A percentile compares a stretch with the other conserved stretches of the same genome.
These are phyloP conservation scores for Phytophthora sp. DNA, from an alignment of 352 stramenopile species.

Conservation along the genomic window DNA sequence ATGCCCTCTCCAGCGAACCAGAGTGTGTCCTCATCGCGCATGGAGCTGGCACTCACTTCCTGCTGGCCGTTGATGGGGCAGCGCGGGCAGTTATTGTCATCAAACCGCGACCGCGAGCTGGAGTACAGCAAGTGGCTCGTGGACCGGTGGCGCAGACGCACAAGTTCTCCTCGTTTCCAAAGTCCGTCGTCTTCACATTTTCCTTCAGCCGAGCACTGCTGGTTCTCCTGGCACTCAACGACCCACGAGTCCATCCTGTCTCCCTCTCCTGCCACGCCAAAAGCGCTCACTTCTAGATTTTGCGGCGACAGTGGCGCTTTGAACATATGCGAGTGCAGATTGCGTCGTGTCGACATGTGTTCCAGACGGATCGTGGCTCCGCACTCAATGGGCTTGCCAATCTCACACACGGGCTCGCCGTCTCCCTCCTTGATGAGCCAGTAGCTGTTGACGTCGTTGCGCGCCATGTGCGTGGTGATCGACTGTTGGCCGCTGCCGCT, in stretches of 20 bases:
- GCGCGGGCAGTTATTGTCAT: slow-evolving; percentile 80
- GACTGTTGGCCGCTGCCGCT: slow-evolving; percentile 84
- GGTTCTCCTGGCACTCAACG: slow-evolving; percentile 73
- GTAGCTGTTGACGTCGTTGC: slow-evolving; percentile 87
- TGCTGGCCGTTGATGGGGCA: slow-evolving; percentile 89
- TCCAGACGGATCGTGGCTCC: slow-evolving; percentile 74
- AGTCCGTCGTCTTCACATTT: slow-evolving; percentile 75
- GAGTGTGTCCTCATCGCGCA: slow-evolving; percentile 56
- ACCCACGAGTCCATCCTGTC: slow-evolving; percentile 76
- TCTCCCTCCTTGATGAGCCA: slow-evolving; percentile 88
- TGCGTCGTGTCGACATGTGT: slow-evolving; percentile 76
- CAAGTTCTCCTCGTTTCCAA: slow-evolving; percentile 81
- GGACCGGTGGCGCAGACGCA: slow-evolving; percentile 62
- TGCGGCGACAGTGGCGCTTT: slow-evolving; percentile 64
- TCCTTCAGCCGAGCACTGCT: slow-evolving; percentile 72
- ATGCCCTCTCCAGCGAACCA: slow-evolving; percentile 87
- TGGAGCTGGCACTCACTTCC: slow-evolving; percentile 71
- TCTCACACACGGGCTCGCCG: slow-evolving; percentile 44
- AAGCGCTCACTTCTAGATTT: slow-evolving; percentile 79
- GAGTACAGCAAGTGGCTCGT: slow-evolving; percentile 66
- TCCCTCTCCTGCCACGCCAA: slow-evolving; percentile 81
- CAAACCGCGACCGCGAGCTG: slow-evolving; percentile 56
- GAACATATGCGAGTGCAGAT: slow-evolving; percentile 82
- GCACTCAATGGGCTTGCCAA: slow-evolving; percentile 67
- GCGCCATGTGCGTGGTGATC: slow-evolving; percentile 66